Evolutionary conservation across 441 rosid species (phyloP), one percentile per base, ranked within the genome.

Genomic region (Bocquillonia castaneifolia): DNA sequence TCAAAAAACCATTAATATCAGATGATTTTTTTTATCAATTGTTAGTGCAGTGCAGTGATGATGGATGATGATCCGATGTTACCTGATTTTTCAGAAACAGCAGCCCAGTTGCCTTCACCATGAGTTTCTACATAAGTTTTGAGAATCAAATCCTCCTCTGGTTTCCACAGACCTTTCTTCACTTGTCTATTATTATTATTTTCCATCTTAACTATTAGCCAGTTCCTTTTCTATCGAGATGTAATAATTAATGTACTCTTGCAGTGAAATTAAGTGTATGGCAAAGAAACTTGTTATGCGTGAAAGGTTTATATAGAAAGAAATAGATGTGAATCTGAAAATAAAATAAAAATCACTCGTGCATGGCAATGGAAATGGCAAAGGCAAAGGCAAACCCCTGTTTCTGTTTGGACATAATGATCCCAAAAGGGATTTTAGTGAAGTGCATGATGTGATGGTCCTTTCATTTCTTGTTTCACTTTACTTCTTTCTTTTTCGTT

Each of bases 81-180:
- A 74, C 97, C 97, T 64, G 87, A 85, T 77, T 71, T 79, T 67
- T 72, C 68, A 9, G 80, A 78, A 72, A 88, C 78, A 51, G 85
- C 67, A 13, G 85, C 75, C 90, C 93, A 85, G 71, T 85, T 80
- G 62, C 93, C 93, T 79, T 88, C 86, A 34, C 93, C 93, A 37
- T 88, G 84, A 44, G 77, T 79, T 4, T 74, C 81, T 32, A 87
- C 83, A 68, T 85, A 81, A 47, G 82, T 79, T 57, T 78, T 83
- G 63, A 88, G 87, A 75, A 82, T 81, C 75, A 78, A 79, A 71
- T 88, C 93, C 76, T 88, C 93, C 62, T 85, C 86, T 64, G 85
- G 82, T n/a, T 84, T 80, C 93, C 93, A 88, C 12, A 86, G 82
- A 36, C 90, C 93, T 70, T 81, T 88, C 66, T 84, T 84, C 0